Conservation (phyloP, 805 yeast genomes). For the Osmozyma mogii region DNA sequence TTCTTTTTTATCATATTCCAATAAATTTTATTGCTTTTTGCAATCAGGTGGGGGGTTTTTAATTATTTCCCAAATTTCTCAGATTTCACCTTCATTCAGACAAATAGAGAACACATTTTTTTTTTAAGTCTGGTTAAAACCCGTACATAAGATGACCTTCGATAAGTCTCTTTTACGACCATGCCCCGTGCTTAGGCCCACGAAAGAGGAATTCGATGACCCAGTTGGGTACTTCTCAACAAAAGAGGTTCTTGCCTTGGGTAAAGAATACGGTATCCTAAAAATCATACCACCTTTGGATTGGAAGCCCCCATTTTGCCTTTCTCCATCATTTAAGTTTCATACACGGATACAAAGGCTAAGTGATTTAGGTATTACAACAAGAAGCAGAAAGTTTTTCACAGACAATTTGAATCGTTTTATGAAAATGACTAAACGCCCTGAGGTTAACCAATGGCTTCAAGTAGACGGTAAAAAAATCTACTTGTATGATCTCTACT, state of each 20-base stretch:
- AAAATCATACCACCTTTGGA: slow-evolving; percentile 44
- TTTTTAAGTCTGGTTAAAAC: slow-evolving; percentile 6
- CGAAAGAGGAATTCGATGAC: slow-evolving; percentile 35
- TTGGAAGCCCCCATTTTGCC: slow-evolving; percentile 52
- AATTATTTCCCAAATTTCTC: no score
- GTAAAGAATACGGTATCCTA: slow-evolving; percentile 42
- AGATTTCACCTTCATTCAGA: no score
- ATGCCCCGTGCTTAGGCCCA: slow-evolving; percentile 44
- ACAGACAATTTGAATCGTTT: slow-evolving; percentile 53
- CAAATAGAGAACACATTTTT: no score
- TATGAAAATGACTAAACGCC: slow-evolving; percentile 36
- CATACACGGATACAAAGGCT: slow-evolving; percentile 63
- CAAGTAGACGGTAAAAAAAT: slow-evolving; percentile 11
- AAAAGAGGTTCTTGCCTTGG: slow-evolving; percentile 31
- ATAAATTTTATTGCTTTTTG: no score
- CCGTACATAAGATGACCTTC: slow-evolving; percentile 15
- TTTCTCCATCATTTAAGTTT: slow-evolving; percentile 50
- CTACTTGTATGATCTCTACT: slow-evolving; percentile 33
- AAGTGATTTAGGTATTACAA: slow-evolving; percentile 53
- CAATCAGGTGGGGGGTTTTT: no score
- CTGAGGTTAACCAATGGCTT: slow-evolving; percentile 17
- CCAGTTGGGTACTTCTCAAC: slow-evolving; percentile 44
- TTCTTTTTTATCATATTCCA: no score
- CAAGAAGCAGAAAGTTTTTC: slow-evolving; percentile 58
- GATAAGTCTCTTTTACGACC: slow-evolving; percentile 21